Base-by-base conservation (phyloP, 495 filamentous ascomycete species). In the Darksidea phi region DNA sequence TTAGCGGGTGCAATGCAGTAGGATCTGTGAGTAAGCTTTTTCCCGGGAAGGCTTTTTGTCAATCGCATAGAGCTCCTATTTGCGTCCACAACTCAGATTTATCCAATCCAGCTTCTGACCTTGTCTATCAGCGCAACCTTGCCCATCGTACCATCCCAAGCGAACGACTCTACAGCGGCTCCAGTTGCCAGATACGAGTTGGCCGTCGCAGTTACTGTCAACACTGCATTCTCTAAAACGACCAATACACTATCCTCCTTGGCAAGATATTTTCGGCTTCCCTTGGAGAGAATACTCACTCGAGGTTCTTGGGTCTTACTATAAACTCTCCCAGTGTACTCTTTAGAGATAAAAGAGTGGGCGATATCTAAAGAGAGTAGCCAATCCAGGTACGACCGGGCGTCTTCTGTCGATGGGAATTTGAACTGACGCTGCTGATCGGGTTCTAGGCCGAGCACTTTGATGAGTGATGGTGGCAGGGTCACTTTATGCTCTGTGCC, bases 401-500 rank as follows among this genome's bases (percentile, higher is more conserved):
- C 41, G 15, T 64, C 66, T 18, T 57, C 32, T 6, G 52, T 34
- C 10, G 55, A 53, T 7, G 54, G 15, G 32, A 68, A 68, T 49
- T 54, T 61, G 48, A 64, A 61, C 4, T 60, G 55, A 13, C 61
- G 61, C 23, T 34, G 49, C 8, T 62, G 48, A 38, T 64, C 66
- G 25, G 6, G 28, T 6, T 49, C 23, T 13, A 63, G 42, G 41
- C 34, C 34, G 25, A 64, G 51, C 11, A 55, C 57, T 2, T 21
- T 13, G 1, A 41, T 48, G 18, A 61, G 12, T 18, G 62, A 58
- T 17, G 48, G 48, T 2, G 66, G 61, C 51, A 78, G 72, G 2
- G 74, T 76, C 36, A 84, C 60, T 18, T 77, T 73, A 53, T 76
- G 83, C 52, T 75, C 71, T 5, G 80, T 81, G 32, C 81, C 78